A percentile compares a stretch with the other conserved stretches of the same genome.
phyloP scores from a whole-genome alignment of 306 rosid genomes.

The Prinsepia uniflora region DNA sequence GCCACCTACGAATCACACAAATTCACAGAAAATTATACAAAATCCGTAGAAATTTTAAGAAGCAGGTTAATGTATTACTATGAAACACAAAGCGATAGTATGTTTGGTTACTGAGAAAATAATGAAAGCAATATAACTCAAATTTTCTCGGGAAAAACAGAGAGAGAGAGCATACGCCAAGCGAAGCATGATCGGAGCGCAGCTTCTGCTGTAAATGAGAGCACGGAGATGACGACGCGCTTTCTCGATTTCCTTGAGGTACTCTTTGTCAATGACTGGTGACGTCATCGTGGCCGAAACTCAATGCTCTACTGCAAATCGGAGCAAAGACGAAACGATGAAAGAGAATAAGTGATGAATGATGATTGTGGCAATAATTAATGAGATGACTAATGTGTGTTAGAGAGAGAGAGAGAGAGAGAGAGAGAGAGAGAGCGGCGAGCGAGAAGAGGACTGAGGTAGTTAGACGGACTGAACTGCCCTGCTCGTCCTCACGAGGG shows the following conservation, averaged over 20 bases:
- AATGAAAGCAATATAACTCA: neutral
- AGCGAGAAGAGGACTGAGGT: no score
- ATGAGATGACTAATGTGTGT: no score
- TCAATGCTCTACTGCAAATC: neutral
- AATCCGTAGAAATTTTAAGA: no score
- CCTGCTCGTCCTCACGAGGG: neutral
- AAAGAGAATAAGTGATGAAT: neutral
- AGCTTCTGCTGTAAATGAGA: constrained; percentile 70
- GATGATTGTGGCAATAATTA: neutral
- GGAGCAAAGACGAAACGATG: neutral
- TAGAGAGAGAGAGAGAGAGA: neutral
- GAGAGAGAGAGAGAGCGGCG: neutral
- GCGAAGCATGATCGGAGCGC: constrained; percentile 96
- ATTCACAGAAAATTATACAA: no score
- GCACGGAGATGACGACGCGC: constrained; percentile 94
- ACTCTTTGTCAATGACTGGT: constrained; percentile 63
- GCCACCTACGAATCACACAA: constrained; percentile 41
- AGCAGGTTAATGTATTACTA: neutral
- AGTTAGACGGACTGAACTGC: neutral
- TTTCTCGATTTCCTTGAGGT: constrained; percentile 66
- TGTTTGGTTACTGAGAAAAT: constrained; percentile 6
- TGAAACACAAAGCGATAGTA: neutral
- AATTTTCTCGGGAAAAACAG: constrained; percentile 5
- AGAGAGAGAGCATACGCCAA: constrained; percentile 51
- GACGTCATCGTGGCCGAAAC: constrained; percentile 48